Base-by-base conservation (phyloP, 257 asterid species). In the Echites panduratus region DNA sequence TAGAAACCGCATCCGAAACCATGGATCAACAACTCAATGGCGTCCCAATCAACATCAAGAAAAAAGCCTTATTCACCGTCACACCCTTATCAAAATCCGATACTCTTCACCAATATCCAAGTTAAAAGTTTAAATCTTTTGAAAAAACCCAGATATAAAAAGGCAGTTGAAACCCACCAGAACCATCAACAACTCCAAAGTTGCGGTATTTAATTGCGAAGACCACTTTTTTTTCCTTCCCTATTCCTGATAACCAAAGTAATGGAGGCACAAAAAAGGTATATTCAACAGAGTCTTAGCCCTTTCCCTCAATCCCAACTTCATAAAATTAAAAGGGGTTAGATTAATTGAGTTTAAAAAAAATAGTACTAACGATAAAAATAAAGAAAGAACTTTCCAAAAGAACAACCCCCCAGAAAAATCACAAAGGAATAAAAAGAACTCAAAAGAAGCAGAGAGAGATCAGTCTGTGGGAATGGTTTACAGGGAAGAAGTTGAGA, bases 1-100 rank as follows among this genome's bases (percentile, higher is more conserved):
- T 75, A 79, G 79, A 81, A 74, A 76, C 74, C 66, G 71, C 67
- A 57, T 44, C 53, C 72, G 57, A 56, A 79, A 59, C 45, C 73
- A 58, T 75, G 77, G 74, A 84, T 76, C 84, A 80, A 70, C 73
- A 81, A 57, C 80, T 79, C 68, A 79, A 77, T 47, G 74, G 74
- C 49, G 73, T 48, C 78, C 57, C 82, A 78, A 80, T 85, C 87
- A 71, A 67, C 19, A 14, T 26, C 63, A 16, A 20, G 17, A 50
- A 50, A 49, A 38, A 65, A 74, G 71, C 27, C 77, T 61, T 62
- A 6, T 68, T 58, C 72, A 48, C 74, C 68, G 45, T 69, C 80
- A 70, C 19, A 73, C 72, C 75, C 74, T 49, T 14, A n/a, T 56
- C 72, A 68, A 58, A 75, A 62, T 62, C 43, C 67, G 27, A 26